phyloP scores from a whole-genome alignment of 2,329 filamentous ascomycete species.

The Sporothrix euskadiensis region DNA sequence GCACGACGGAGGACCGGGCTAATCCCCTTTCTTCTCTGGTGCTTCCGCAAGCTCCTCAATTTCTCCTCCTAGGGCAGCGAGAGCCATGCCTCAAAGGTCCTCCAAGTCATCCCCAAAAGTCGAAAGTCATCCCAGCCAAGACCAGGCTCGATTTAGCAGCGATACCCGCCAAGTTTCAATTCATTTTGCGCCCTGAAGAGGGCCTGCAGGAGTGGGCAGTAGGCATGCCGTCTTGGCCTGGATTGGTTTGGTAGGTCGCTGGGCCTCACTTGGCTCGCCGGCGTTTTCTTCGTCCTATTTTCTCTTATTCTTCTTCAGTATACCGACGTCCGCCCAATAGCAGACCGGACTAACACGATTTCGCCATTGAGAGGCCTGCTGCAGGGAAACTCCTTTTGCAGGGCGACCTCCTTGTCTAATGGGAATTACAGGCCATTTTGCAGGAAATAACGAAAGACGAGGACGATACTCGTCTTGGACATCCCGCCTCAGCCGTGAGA shows the following conservation, averaged over 20 bases:
- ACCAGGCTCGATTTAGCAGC: background rate
- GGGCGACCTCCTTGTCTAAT: background rate
- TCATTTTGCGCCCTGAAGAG: background rate
- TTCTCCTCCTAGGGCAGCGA: background rate
- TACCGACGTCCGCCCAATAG: background rate
- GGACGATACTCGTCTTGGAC: background rate
- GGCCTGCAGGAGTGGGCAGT: background rate
- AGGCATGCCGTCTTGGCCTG: background rate
- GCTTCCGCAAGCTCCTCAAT: background rate
- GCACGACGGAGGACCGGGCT: background rate
- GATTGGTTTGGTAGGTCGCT: background rate
- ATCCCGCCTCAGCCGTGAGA: background rate
- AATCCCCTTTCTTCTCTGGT: conserved; percentile 10
- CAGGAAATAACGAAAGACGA: background rate
- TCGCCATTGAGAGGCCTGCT: background rate
- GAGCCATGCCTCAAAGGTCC: background rate
- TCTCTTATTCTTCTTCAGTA: background rate
- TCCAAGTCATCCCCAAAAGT: background rate
- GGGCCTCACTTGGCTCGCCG: background rate
- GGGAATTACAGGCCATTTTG: background rate
- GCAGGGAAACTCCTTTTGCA: background rate
- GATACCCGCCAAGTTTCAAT: conserved; percentile 2
- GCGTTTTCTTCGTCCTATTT: background rate
- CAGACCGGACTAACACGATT: background rate
- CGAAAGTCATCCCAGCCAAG: background rate